phyloP scores from a whole-genome alignment of 1,139 yeast genomes.

The Pichia inconspicua region DNA sequence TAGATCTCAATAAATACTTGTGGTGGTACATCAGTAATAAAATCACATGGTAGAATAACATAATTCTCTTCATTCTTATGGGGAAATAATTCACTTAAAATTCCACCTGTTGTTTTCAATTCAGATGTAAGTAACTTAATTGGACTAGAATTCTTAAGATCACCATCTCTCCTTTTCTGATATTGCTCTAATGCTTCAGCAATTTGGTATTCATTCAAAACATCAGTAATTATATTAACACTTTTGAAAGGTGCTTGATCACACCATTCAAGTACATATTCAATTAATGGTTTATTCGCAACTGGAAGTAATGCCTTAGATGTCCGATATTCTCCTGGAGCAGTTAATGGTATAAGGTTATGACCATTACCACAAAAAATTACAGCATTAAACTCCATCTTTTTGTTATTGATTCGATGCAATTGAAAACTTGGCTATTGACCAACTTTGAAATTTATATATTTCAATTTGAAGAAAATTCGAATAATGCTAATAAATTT shows the following conservation, averaged over 20 bases:
- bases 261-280: conserved; percentile 90
- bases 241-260: conserved; percentile 70
- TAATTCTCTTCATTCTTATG: conserved; percentile 43
- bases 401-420: background rate
- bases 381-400: conserved; percentile 88
- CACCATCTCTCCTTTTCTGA: conserved; percentile 25
- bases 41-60: conserved; percentile 86
- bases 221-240: conserved; percentile 46
- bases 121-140: conserved; percentile 43
- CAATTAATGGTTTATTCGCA: conserved; percentile 85
- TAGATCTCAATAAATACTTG: conserved; percentile 79
- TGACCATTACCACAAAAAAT: conserved; percentile 83
- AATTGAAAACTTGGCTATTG: too few relatives aligned
- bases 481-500: too few relatives aligned
- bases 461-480: too few relatives aligned
- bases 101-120: conserved; percentile 55
- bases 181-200: conserved; percentile 28
- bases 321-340: conserved; percentile 48
- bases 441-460: background rate
- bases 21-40: conserved; percentile 86
- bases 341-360: conserved; percentile 63
- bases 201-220: conserved; percentile 25
- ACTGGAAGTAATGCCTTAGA: conserved; percentile 85
- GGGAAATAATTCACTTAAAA: conserved; percentile 33
- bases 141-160: conserved; percentile 29